Evolutionary conservation across 1,284 basidiomycete genomes (phyloP).

Genomic region (Cystobasidium sp.): DNA sequence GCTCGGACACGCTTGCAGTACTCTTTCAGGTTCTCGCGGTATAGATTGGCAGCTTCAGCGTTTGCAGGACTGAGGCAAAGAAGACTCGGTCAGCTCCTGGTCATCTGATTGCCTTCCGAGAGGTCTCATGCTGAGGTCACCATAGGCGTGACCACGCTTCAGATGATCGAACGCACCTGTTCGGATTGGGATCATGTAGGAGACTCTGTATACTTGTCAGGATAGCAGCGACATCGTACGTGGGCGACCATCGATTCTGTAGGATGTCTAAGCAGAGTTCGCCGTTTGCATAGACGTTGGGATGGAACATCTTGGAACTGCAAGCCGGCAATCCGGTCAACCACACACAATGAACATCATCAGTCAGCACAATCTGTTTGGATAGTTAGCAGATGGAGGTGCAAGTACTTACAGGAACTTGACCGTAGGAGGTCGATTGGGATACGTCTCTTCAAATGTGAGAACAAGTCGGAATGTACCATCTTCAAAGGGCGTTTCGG

Average conservation of each 20-base stretch:
- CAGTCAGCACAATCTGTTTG: conserved; percentile 1
- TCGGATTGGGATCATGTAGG: conserved; percentile 95
- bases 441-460: conserved; percentile 96
- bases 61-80: conserved; percentile 77
- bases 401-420: conserved; percentile 70
- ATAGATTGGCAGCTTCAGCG: conserved; percentile 93
- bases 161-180: conserved; percentile 61
- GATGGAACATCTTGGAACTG: conserved; percentile 82
- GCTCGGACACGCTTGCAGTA: conserved; percentile 52
- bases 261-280: conserved; percentile 97
- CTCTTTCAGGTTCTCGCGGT: conserved; percentile 95
- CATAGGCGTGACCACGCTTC: neutral
- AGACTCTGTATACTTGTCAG: conserved; percentile 93
- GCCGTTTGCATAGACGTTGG: conserved; percentile 97
- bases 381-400: neutral
- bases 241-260: conserved; percentile 97
- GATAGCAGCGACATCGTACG: conserved; percentile 97
- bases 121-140: too few relatives aligned
- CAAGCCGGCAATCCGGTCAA: neutral
- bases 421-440: conserved; percentile 95
- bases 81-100: neutral
- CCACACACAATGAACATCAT: neutral
- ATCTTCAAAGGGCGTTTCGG: conserved; percentile 97
- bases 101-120: neutral
- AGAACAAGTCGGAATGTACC: conserved; percentile 96